Evolutionary conservation across 495 filamentous ascomycete species (phyloP).

Genomic region (Lasiosphaeria hispida): DNA sequence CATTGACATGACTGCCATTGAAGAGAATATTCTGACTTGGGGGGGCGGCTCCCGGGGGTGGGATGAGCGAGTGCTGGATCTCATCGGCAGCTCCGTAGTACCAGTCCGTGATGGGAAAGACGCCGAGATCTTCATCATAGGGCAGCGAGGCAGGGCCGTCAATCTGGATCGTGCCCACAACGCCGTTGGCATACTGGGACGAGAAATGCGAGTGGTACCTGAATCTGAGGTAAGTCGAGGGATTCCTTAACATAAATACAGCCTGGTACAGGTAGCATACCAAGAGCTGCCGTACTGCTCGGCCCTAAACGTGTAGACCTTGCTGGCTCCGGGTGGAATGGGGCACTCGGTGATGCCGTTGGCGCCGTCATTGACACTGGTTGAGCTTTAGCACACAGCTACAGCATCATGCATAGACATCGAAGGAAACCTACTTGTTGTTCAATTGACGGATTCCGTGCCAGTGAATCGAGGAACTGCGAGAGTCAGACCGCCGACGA

Average conservation of each 20-base stretch:
- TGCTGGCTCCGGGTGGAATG: slow-evolving; percentile 43
- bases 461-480: slow-evolving; percentile 11
- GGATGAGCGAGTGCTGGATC: slow-evolving; percentile 3
- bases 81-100: slow-evolving; percentile 40
- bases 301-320: slow-evolving; percentile 49
- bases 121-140: slow-evolving; percentile 60
- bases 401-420: too few relatives aligned
- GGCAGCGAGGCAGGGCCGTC: slow-evolving; percentile 52
- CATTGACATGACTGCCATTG: slow-evolving; percentile 36
- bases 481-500: neutral
- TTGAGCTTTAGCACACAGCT: too few relatives aligned
- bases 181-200: slow-evolving; percentile 53
- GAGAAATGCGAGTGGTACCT: slow-evolving; percentile 53
- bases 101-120: slow-evolving; percentile 44
- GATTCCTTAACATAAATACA: too few relatives aligned
- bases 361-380: slow-evolving; percentile 37
- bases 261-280: too few relatives aligned
- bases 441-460: slow-evolving; percentile 11
- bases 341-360: slow-evolving; percentile 56
- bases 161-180: slow-evolving; percentile 53
- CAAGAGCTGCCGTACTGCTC: slow-evolving; percentile 56
- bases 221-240: too few relatives aligned
- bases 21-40: slow-evolving; percentile 15
- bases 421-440: too few relatives aligned
- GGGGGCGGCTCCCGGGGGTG: slow-evolving; percentile 3